These are phyloP conservation scores for Vigna trinervia DNA, from an alignment of 306 rosid species.

Conservation along the genomic window DNA sequence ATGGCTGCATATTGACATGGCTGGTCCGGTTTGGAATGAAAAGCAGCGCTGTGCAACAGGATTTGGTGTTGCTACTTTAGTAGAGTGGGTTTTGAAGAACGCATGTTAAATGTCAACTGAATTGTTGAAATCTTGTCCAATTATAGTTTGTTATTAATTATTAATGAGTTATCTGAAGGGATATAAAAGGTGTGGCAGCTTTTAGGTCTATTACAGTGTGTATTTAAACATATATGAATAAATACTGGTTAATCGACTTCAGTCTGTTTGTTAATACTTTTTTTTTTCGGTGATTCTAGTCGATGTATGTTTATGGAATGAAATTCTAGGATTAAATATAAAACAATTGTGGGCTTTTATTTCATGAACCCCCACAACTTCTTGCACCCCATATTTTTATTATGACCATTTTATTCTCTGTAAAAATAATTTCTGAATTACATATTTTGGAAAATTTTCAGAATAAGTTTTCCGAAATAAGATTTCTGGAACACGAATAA, in stretches of 20 bases:
- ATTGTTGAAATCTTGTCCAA: conserved; percentile 16
- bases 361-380: too few relatives aligned
- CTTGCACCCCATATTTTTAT: too few relatives aligned
- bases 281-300: neutral
- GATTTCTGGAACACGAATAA: too few relatives aligned
- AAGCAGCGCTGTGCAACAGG: conserved; percentile 83
- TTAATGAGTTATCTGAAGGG: neutral
- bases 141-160: neutral
- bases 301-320: too few relatives aligned
- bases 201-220: neutral
- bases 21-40: conserved; percentile 86
- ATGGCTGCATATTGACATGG: conserved; percentile 94
- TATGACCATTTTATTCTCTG: too few relatives aligned
- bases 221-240: neutral
- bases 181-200: neutral
- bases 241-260: neutral
- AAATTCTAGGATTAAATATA: too few relatives aligned
- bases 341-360: too few relatives aligned
- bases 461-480: too few relatives aligned
- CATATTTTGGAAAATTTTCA: too few relatives aligned
- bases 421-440: too few relatives aligned
- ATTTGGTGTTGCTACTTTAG: conserved; percentile 81
- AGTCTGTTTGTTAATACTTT: neutral
- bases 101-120: conserved; percentile 52
- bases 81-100: conserved; percentile 89